phyloP scores from a whole-genome alignment of 2,329 filamentous ascomycete genomes.

The Penicillium griseofulvum region DNA sequence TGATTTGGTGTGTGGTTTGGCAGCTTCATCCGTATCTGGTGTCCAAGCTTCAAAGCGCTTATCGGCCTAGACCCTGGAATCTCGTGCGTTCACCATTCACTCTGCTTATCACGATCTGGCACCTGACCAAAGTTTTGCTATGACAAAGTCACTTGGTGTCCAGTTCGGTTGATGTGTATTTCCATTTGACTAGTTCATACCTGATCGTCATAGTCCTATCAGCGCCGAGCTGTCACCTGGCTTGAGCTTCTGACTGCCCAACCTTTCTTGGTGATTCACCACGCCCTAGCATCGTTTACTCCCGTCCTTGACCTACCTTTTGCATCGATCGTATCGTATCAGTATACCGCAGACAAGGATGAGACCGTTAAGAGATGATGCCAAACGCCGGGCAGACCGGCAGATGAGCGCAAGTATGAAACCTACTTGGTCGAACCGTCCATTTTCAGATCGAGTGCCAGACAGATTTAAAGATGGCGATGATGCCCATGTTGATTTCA shows the following conservation, averaged over 20 bases:
- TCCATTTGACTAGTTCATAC: conserved; percentile 9
- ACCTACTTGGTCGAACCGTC: conserved; percentile 41
- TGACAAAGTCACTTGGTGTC: conserved; percentile 15
- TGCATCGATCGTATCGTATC: conserved; percentile 1
- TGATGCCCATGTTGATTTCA: conserved; percentile 61
- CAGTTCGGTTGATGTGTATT: conserved; percentile 13
- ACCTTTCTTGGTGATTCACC: conserved; percentile 7
- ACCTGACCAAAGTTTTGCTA: conserved; percentile 15
- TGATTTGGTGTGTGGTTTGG: background rate
- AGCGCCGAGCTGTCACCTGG: conserved; percentile 21
- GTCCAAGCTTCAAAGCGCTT: conserved; percentile 10
- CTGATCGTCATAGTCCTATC: conserved; percentile 17
- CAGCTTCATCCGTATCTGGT: background rate
- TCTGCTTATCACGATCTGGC: background rate
- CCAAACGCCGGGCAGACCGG: conserved; percentile 43
- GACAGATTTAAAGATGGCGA: conserved; percentile 58
- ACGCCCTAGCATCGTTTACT: conserved; percentile 5
- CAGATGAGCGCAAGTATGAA: conserved; percentile 44
- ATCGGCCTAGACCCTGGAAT: conserved; percentile 8
- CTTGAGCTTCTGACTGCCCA: conserved; percentile 13
- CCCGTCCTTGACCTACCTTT: conserved; percentile 1
- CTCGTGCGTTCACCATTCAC: conserved; percentile 2
- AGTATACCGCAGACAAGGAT: conserved; percentile 21
- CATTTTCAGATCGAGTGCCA: conserved; percentile 54
- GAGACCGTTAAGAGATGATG: conserved; percentile 40